A percentile compares a stretch with the other conserved stretches of the same genome.
phyloP scores from a whole-genome alignment of 495 filamentous ascomycete genomes.

The Rhizodiscina lignyota region DNA sequence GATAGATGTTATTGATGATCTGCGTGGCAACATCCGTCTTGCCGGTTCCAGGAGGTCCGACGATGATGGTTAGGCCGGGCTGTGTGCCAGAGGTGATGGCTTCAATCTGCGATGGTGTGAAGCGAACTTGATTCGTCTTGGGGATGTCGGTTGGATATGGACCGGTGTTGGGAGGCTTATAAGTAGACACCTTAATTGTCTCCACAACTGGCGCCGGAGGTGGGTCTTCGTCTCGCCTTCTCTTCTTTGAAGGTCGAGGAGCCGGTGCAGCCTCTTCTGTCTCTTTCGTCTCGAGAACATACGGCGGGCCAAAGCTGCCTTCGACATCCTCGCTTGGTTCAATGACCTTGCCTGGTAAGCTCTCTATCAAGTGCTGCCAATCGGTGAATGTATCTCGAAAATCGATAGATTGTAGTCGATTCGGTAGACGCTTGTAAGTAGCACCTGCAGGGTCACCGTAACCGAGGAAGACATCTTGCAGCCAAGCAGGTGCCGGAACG shows the following conservation, averaged over 20 bases:
- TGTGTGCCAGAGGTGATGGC: constrained; percentile 90
- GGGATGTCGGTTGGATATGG: constrained; percentile 84
- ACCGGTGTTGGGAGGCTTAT: constrained; percentile 77
- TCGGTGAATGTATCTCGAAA: constrained; percentile 89
- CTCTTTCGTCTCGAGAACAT: constrained; percentile 53
- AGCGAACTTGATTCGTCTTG: constrained; percentile 67
- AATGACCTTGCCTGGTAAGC: constrained; percentile 67
- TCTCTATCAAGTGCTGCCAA: constrained; percentile 86
- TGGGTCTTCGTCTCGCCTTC: constrained; percentile 50
- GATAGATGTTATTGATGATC: constrained; percentile 97
- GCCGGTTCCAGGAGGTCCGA: constrained; percentile 89
- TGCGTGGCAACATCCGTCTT: constrained; percentile 98
- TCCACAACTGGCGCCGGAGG: constrained; percentile 21
- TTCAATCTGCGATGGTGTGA: constrained; percentile 81
- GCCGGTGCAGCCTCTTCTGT: constrained; percentile 24
- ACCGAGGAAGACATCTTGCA: constrained; percentile 92
- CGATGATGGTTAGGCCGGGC: constrained; percentile 84
- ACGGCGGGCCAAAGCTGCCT: constrained; percentile 72
- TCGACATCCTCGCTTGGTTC: constrained; percentile 54
- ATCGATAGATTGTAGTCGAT: constrained; percentile 60
- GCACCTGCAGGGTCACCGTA: constrained; percentile 86
- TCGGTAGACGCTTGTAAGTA: constrained; percentile 67
- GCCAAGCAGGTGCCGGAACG: constrained; percentile 73
- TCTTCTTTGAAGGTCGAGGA: constrained; percentile 49
- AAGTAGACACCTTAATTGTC: constrained; percentile 69